These are phyloP conservation scores for Fusarium concolor DNA, from an alignment of 2,329 filamentous ascomycete genomes.

Conservation along the genomic window DNA sequence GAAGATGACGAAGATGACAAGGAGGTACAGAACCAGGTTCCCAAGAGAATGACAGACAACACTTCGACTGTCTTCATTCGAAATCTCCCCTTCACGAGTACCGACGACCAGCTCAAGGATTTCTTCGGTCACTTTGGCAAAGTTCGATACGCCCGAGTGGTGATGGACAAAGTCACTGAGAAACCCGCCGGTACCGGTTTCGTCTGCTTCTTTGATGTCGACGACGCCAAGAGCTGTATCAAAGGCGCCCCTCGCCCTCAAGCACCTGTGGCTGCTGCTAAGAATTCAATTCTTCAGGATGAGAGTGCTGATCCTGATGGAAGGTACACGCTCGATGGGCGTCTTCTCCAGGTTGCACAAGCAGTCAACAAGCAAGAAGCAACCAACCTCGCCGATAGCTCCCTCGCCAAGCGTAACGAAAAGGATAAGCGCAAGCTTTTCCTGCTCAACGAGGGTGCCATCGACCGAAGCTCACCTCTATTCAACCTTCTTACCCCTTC, in stretches of 20 bases:
- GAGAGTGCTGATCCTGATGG: conserved; percentile 84
- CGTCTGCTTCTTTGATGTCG: conserved; percentile 85
- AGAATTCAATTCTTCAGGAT: conserved; percentile 88
- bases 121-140: conserved; percentile 91
- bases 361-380: conserved; percentile 90
- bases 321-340: conserved; percentile 89
- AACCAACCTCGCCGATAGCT: conserved; percentile 76
- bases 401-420: conserved; percentile 71
- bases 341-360: conserved; percentile 83
- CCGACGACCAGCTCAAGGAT: conserved; percentile 82
- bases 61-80: conserved; percentile 88
- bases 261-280: conserved; percentile 59
- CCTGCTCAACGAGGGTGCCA: conserved; percentile 86
- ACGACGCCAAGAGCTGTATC: conserved; percentile 82
- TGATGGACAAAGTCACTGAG: conserved; percentile 86
- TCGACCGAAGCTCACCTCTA: conserved; percentile 80
- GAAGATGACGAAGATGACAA: conserved; percentile 54
- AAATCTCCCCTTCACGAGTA: conserved; percentile 90
- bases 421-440: conserved; percentile 93
- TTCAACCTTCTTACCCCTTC: conserved; percentile 80
- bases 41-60: conserved; percentile 61
- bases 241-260: conserved; percentile 75
- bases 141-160: conserved; percentile 91
- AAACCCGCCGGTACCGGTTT: conserved; percentile 93
- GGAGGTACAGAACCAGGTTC: conserved; percentile 49